A percentile compares a stretch with the other conserved stretches of the same genome.
Conservation (phyloP, 1,284 basidiomycete species). For the Irpex sp. region DNA sequence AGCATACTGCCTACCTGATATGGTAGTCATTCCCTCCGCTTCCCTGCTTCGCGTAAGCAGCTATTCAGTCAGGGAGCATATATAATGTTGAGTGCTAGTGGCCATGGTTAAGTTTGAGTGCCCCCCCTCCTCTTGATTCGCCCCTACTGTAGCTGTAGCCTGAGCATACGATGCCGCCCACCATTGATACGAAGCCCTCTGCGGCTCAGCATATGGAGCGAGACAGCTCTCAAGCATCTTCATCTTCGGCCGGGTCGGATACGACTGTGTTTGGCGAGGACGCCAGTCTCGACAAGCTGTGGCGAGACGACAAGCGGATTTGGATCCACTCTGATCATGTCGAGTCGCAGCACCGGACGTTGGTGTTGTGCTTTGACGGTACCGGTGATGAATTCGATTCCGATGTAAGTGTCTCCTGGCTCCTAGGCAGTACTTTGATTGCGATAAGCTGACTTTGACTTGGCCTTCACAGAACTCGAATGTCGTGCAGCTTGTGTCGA, state of each 20-base stretch:
- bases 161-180: too few relatives aligned
- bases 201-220: neutral
- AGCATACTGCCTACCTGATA: neutral
- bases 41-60: neutral
- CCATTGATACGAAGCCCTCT: neutral
- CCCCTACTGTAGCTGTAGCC: too few relatives aligned
- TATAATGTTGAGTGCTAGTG: neutral
- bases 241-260: neutral
- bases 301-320: conserved; percentile 1
- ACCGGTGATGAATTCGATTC: conserved; percentile 19
- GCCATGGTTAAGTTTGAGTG: neutral
- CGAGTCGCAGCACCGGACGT: conserved; percentile 9
- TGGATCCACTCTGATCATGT: conserved; percentile 12
- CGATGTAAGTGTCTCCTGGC: conserved; percentile 12
- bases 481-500: conserved; percentile 28
- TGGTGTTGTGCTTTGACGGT: conserved; percentile 19
- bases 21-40: neutral
- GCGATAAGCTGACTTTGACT: neutral
- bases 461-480: conserved; percentile 14
- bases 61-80: neutral
- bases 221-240: neutral
- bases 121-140: neutral
- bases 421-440: neutral
- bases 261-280: neutral
- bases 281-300: neutral